Evolutionary conservation across 345 rosid genomes (phyloP).

Genomic region (Leavenworthia alabamica): DNA sequence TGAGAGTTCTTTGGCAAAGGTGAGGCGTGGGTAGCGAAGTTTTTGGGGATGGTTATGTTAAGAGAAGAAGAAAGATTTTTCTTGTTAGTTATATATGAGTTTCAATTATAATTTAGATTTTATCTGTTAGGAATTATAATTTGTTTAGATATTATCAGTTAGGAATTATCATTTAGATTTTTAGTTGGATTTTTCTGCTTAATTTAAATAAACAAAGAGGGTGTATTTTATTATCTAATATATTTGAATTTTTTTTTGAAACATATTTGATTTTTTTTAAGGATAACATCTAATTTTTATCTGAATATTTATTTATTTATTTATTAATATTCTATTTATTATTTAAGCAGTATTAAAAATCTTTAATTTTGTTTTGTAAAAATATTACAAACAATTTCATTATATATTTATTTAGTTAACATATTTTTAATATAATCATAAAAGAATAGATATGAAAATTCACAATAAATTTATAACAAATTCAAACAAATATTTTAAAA

Average conservation of each 20-base stretch:
- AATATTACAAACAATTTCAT: no score
- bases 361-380: no score
- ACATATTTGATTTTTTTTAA: background rate
- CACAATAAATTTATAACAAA: no score
- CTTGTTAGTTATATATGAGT: background rate
- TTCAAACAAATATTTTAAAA: no score
- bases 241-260: background rate
- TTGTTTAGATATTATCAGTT: background rate
- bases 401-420: no score
- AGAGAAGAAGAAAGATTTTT: background rate
- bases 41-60: background rate
- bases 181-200: background rate
- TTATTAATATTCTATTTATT: no score
- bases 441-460: no score
- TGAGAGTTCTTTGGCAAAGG: background rate
- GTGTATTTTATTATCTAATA: background rate
- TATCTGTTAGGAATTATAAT: background rate
- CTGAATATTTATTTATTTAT: background rate
- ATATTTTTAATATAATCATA: no score
- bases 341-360: no score
- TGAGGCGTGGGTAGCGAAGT: constrained; percentile 11
- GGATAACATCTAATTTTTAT: background rate
- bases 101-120: background rate
- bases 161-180: no score
- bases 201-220: background rate